Conservation (phyloP, 1,284 basidiomycete species). For the Marasmius tenuissimus region DNA sequence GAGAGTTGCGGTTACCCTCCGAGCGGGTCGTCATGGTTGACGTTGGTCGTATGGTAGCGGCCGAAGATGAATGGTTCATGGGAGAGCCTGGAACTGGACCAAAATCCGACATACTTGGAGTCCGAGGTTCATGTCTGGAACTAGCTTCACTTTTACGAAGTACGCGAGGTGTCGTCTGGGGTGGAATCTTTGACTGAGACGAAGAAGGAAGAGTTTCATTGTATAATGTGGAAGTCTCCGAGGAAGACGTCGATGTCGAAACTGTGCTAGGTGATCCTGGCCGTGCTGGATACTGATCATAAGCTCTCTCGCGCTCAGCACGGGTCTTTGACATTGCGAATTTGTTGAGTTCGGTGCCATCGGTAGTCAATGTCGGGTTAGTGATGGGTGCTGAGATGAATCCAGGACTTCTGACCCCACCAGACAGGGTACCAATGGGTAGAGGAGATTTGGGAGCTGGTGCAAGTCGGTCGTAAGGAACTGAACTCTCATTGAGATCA, state of each 20-base stretch:
- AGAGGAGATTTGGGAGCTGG: conserved; percentile 60
- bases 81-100: conserved; percentile 34
- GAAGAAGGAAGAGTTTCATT: conserved; percentile 44
- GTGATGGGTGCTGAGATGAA: conserved; percentile 75
- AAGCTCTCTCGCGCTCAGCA: conserved; percentile 53
- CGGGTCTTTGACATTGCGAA: conserved; percentile 48
- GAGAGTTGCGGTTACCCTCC: conserved; percentile 60
- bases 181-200: conserved; percentile 32
- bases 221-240: conserved; percentile 60
- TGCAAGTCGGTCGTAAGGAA: conserved; percentile 71
- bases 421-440: conserved; percentile 54
- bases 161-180: conserved; percentile 36
- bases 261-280: conserved; percentile 50
- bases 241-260: conserved; percentile 54
- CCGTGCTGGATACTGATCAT: conserved; percentile 35
- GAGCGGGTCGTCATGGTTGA: conserved; percentile 58
- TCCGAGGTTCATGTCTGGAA: conserved; percentile 39
- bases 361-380: conserved; percentile 69
- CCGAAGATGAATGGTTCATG: conserved; percentile 29
- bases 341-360: conserved; percentile 69
- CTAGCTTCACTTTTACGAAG: conserved; percentile 51
- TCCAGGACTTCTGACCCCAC: conserved; percentile 47
- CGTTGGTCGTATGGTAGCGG: conserved; percentile 46
- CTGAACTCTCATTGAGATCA: conserved; percentile 57
- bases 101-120: conserved; percentile 47